Percentiles rank a stretch among this genome's conserved stretches.
phyloP scores from a whole-genome alignment of 176 grass and related monocot genomes.

The Eleusine indica region DNA sequence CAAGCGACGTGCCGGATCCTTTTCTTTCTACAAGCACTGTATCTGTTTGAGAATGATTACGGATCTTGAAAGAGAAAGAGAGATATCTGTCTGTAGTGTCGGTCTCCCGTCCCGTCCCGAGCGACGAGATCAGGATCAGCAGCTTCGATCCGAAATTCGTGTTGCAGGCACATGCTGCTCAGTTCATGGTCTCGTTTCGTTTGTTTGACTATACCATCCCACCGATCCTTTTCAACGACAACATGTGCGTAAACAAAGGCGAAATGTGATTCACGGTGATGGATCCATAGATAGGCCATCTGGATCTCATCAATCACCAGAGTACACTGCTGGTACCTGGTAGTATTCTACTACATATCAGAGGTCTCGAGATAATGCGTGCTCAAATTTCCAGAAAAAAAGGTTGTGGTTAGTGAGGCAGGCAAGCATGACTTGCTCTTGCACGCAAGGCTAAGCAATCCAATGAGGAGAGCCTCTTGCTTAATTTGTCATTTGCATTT shows the following conservation, averaged over 20 bases:
- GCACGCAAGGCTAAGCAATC: background rate
- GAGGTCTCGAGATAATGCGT: background rate
- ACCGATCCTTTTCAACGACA: background rate
- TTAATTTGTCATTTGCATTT: too few species aligned
- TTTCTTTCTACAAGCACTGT: too few species aligned
- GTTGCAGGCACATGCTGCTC: background rate
- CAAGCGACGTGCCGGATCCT: too few species aligned
- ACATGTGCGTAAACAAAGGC: background rate
- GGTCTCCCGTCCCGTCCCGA: too few species aligned
- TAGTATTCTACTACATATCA: background rate
- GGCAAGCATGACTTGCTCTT: too few species aligned
- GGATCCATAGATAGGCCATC: background rate
- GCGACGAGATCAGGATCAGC: background rate
- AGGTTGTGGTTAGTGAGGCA: background rate
- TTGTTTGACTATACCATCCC: background rate
- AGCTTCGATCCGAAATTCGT: conserved; percentile 1
- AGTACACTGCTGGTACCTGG: background rate
- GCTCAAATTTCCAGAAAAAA: background rate
- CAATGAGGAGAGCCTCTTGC: background rate
- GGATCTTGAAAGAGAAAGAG: background rate
- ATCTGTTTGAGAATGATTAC: too few species aligned
- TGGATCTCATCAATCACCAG: too few species aligned
- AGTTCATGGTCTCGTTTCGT: background rate
- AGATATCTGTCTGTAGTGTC: background rate
- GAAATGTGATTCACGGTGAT: background rate